phyloP scores from a whole-genome alignment of 768 basidiomycete genomes.

The Tricholoma terreum region DNA sequence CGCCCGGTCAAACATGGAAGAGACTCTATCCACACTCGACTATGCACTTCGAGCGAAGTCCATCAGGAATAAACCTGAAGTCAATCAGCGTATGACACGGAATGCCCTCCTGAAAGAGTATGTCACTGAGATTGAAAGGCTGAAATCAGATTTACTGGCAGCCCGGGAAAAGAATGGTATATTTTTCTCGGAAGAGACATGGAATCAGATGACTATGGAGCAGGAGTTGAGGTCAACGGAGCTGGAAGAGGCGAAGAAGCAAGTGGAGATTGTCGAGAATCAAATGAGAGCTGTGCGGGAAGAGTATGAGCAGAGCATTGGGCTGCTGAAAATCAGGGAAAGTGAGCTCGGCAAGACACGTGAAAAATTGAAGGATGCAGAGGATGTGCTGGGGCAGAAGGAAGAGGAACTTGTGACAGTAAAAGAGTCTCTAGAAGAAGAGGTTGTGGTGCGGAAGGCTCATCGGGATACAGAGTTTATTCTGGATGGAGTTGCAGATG shows the following conservation, averaged over 20 bases:
- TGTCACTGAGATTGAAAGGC: constrained; percentile 86
- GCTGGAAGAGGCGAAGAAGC: constrained; percentile 77
- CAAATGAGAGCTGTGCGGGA: constrained; percentile 78
- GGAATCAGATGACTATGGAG: constrained; percentile 77
- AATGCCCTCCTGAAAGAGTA: constrained; percentile 93
- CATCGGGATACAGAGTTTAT: constrained; percentile 70
- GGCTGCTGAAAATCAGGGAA: constrained; percentile 68
- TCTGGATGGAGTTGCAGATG: constrained; percentile 70
- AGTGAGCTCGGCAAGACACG: constrained; percentile 68
- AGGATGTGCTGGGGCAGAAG: constrained; percentile 49
- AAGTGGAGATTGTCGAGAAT: constrained; percentile 78
- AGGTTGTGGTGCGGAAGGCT: constrained; percentile 72
- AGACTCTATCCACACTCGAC: constrained; percentile 95
- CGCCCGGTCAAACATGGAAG: constrained; percentile 90
- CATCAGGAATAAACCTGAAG: constrained; percentile 91
- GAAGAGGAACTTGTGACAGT: constrained; percentile 56
- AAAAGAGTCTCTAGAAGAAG: constrained; percentile 71
- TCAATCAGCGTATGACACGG: constrained; percentile 92
- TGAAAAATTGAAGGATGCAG: constrained; percentile 50
- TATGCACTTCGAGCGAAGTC: constrained; percentile 95
- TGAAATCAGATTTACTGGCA: constrained; percentile 87
- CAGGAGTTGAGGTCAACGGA: constrained; percentile 76
- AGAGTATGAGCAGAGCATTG: constrained; percentile 90
- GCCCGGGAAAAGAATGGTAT: constrained; percentile 96
- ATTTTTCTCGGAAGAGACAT: constrained; percentile 87